Evolutionary conservation across 306 rosid species (phyloP).

Genomic region (Vigna mungo): DNA sequence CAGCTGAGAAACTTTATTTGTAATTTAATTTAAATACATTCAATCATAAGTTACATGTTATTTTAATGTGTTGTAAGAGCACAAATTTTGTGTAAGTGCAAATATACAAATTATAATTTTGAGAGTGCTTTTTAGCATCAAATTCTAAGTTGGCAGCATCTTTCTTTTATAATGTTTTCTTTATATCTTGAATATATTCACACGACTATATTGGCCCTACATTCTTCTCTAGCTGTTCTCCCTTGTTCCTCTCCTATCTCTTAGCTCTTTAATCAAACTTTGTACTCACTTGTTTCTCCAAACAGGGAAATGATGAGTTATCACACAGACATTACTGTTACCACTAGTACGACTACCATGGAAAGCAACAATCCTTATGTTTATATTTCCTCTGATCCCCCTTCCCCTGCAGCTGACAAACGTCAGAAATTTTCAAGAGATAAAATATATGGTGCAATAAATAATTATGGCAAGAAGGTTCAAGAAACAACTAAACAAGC

Average conservation of each 20-base stretch:
- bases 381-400: constrained; percentile 35
- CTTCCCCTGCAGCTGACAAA: constrained; percentile 46
- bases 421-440: constrained; percentile 53
- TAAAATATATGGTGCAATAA: constrained; percentile 45
- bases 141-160: constrained; percentile 21
- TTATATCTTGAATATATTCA: constrained; percentile 41
- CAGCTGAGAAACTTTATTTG: background rate
- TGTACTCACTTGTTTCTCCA: constrained; percentile 28
- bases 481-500: constrained; percentile 67
- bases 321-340: constrained; percentile 39
- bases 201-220: constrained; percentile 3
- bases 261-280: background rate
- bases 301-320: constrained; percentile 49
- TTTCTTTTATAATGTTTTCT: constrained; percentile 26
- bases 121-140: background rate
- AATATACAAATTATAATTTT: too few relatives aligned
- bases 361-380: constrained; percentile 56
- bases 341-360: constrained; percentile 11
- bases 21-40: too few relatives aligned
- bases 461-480: constrained; percentile 61
- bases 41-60: too few relatives aligned
- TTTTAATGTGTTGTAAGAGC: too few relatives aligned
- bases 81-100: too few relatives aligned
- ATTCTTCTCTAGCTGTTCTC: constrained; percentile 27
- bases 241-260: background rate